These are phyloP conservation scores for Wickerhamiella cacticola DNA, from an alignment of 805 yeast genomes.

Conservation along the genomic window DNA sequence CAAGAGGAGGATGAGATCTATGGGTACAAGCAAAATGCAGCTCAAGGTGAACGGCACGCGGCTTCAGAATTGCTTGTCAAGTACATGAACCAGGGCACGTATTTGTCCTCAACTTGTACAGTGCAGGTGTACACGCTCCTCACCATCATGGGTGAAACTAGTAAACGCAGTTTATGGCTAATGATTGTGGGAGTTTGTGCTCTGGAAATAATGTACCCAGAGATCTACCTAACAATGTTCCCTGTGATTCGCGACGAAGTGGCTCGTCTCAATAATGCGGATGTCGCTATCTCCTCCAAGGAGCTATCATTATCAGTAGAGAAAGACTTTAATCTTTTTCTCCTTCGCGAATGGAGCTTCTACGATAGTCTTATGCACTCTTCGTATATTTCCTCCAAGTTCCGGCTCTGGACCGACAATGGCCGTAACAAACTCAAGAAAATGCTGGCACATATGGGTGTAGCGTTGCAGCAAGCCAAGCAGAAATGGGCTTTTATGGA, in stretches of 20 bases:
- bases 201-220: slow-evolving; percentile 56
- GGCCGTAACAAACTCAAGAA: slow-evolving; percentile 80
- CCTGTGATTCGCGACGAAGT: slow-evolving; percentile 79
- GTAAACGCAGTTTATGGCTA: slow-evolving; percentile 61
- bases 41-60: slow-evolving; percentile 17
- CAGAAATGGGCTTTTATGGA: slow-evolving; percentile 91
- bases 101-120: slow-evolving; percentile 60
- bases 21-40: slow-evolving; percentile 20
- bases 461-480: slow-evolving; percentile 73
- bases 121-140: slow-evolving; percentile 70
- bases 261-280: slow-evolving; percentile 42
- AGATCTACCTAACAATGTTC: slow-evolving; percentile 53
- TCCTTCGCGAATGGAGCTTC: slow-evolving; percentile 84
- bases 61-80: slow-evolving; percentile 46
- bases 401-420: slow-evolving; percentile 80
- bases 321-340: slow-evolving; percentile 72
- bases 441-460: slow-evolving; percentile 93
- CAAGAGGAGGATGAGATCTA: slow-evolving; percentile 24
- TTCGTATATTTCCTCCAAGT: slow-evolving; percentile 78
- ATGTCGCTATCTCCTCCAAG: slow-evolving; percentile 21
- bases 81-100: slow-evolving; percentile 77
- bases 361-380: slow-evolving; percentile 86
- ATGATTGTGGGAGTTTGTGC: slow-evolving; percentile 82
- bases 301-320: slow-evolving; percentile 46
- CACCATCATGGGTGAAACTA: slow-evolving; percentile 72